phyloP scores from a whole-genome alignment of 371 early-diverging fungal species.

The Capillidium rhysosporum region DNA sequence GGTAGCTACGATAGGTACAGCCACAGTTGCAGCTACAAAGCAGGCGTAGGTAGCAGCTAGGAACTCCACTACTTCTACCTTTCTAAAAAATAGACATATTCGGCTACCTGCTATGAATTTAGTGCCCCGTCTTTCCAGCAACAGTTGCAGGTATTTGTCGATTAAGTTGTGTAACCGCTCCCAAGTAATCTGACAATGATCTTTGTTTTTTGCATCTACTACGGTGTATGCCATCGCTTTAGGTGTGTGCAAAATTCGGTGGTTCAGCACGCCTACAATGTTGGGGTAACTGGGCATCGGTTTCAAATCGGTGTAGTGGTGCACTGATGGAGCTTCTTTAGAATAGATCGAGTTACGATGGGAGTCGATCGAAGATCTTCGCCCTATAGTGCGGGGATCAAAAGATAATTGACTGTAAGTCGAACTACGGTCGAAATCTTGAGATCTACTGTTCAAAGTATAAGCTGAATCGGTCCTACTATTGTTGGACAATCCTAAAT shows the following conservation, averaged over 20 bases:
- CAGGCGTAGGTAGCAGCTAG: conserved; percentile 56
- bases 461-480: too few species aligned
- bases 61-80: conserved; percentile 57
- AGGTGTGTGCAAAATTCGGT: conserved; percentile 26
- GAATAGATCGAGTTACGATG: conserved; percentile 7
- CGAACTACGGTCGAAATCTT: too few species aligned
- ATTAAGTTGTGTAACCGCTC: conserved; percentile 46
- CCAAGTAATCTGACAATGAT: conserved; percentile 40
- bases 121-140: conserved; percentile 25
- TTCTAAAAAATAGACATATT: conserved; percentile 60
- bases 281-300: conserved; percentile 21
- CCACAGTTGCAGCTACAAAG: conserved; percentile 57
- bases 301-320: conserved; percentile 11
- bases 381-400: not conserved
- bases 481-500: too few species aligned
- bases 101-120: conserved; percentile 35
- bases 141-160: conserved; percentile 37
- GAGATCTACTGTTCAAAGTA: too few species aligned
- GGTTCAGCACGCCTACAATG: conserved; percentile 31
- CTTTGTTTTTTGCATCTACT: conserved; percentile 58
- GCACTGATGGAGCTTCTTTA: conserved; percentile 21
- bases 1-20: conserved; percentile 61
- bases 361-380: not conserved
- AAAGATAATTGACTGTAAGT: too few species aligned
- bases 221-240: conserved; percentile 31